A percentile compares a stretch with the other conserved stretches of the same genome.
phyloP scores from a whole-genome alignment of 2,329 filamentous ascomycete species.

The Xylaria sp. region DNA sequence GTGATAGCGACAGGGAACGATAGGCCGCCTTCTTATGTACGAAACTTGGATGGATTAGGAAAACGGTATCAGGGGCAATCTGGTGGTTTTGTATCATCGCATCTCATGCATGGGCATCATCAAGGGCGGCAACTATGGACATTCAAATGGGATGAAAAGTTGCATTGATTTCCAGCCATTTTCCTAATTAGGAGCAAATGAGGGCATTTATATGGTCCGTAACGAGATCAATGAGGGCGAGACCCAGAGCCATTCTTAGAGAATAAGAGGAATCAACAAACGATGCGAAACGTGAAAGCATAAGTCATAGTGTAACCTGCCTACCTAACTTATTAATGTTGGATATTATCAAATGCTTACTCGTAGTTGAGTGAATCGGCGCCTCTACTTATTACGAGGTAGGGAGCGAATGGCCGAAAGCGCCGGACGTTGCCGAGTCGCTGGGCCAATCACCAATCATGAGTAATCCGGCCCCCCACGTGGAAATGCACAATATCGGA shows the following conservation, averaged over 20 bases:
- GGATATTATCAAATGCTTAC: not conserved
- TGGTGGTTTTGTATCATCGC: conserved; percentile 24
- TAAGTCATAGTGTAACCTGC: not conserved
- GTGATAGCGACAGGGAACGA: not conserved
- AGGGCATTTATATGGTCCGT: conserved; percentile 12
- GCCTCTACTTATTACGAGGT: not conserved
- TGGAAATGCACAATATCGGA: conserved; percentile 13
- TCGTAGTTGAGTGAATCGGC: not conserved
- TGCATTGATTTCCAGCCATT: conserved; percentile 16
- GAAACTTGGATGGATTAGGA: conserved; percentile 19
- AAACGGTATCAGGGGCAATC: conserved; percentile 12
- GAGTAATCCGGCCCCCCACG: conserved; percentile 24
- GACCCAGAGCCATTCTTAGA: conserved; percentile 1
- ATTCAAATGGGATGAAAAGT: conserved; percentile 23
- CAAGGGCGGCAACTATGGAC: conserved; percentile 15
- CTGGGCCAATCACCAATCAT: conserved; percentile 25
- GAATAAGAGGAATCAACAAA: conserved; percentile 2
- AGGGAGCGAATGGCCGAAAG: conserved; percentile 19
- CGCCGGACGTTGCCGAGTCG: not conserved
- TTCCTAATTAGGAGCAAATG: conserved; percentile 11
- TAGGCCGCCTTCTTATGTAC: conserved; percentile 1
- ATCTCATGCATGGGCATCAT: conserved; percentile 21
- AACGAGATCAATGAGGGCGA: conserved; percentile 1
- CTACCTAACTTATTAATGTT: not conserved
- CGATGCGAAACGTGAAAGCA: not conserved